Percentiles rank a stretch among this genome's conserved stretches.
Conservation (phyloP, 2,329 filamentous ascomycete species). For the Camillea tinctor region DNA sequence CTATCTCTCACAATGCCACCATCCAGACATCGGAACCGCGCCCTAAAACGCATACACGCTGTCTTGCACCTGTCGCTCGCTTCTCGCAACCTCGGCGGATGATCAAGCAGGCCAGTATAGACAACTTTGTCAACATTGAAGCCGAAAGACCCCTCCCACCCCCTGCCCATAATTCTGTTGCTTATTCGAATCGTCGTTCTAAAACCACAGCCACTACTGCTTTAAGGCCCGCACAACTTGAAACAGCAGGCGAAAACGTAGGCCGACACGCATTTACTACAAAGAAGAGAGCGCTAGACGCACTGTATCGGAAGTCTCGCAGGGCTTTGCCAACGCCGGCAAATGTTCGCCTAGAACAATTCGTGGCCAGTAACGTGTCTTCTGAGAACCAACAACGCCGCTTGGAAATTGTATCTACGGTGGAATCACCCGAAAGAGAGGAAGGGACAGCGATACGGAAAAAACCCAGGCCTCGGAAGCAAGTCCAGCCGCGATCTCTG, state of each 20-base stretch:
- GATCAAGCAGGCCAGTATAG: slow-evolving; percentile 30
- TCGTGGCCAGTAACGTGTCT: slow-evolving; percentile 27
- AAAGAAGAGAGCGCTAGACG: slow-evolving; percentile 55
- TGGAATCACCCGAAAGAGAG: not conserved
- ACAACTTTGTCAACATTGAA: slow-evolving; percentile 31
- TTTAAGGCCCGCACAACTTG: slow-evolving; percentile 55
- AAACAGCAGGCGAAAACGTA: slow-evolving; percentile 41
- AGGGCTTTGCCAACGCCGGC: slow-evolving; percentile 24
- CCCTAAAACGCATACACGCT: slow-evolving; percentile 11
- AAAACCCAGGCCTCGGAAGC: slow-evolving; percentile 40
- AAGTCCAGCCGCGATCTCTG: slow-evolving; percentile 41
- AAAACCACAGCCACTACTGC: slow-evolving; percentile 14
- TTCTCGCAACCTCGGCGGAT: slow-evolving; percentile 29
- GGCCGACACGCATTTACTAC: slow-evolving; percentile 44
- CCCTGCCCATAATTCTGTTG: not conserved
- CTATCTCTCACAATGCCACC: slow-evolving; percentile 23
- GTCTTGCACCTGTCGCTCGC: slow-evolving; percentile 13
- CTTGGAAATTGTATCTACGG: not conserved
- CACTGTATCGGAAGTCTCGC: slow-evolving; percentile 46
- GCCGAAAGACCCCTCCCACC: slow-evolving; percentile 5
- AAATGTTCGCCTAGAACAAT: slow-evolving; percentile 37
- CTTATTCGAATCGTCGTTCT: slow-evolving; percentile 5
- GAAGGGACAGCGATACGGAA: slow-evolving; percentile 2
- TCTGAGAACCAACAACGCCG: slow-evolving; percentile 10
- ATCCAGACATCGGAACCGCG: not conserved